Percentiles rank a stretch among this genome's conserved stretches.
Conservation (phyloP, 2,329 filamentous ascomycete genomes). For the Scytalidium lignicola region DNA sequence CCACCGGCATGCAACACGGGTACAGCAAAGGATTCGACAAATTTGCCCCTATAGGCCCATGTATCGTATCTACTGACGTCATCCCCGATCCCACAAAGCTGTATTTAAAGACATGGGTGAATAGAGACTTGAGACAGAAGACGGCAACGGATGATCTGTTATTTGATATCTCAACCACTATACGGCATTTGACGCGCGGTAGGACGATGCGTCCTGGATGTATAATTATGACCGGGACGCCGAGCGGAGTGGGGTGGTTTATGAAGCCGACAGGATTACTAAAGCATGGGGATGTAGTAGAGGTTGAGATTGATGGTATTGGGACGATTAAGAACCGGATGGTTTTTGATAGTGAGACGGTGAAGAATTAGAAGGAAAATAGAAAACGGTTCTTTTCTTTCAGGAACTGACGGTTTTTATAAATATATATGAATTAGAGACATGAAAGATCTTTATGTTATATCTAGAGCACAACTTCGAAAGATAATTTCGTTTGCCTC, state of each 20-base stretch:
- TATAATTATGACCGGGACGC: constrained; percentile 13
- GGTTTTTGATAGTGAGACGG: too few species aligned
- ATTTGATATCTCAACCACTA: constrained; percentile 45
- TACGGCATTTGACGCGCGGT: too few species aligned
- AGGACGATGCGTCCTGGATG: too few species aligned
- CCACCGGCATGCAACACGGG: constrained; percentile 36
- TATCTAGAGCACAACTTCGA: too few species aligned
- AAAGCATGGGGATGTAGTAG: constrained; percentile 7
- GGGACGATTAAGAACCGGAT: constrained; percentile 1
- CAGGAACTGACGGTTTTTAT: too few species aligned
- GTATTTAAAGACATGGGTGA: constrained; percentile 52
- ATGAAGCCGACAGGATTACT: constrained; percentile 3
- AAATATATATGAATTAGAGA: too few species aligned
- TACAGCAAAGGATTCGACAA: constrained; percentile 40
- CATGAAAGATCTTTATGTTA: too few species aligned
- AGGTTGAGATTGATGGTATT: constrained; percentile 3
- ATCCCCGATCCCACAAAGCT: constrained; percentile 55
- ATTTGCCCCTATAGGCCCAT: constrained; percentile 40
- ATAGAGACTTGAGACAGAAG: constrained; percentile 52
- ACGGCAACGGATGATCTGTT: constrained; percentile 57
- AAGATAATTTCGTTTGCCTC: too few species aligned
- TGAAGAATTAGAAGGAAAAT: too few species aligned
- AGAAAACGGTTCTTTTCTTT: too few species aligned
- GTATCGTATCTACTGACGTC: constrained; percentile 55
- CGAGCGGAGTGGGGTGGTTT: constrained; percentile 6